These are phyloP conservation scores for Przewalskia tangutica DNA, from an alignment of 257 asterid genomes.

Conservation along the genomic window DNA sequence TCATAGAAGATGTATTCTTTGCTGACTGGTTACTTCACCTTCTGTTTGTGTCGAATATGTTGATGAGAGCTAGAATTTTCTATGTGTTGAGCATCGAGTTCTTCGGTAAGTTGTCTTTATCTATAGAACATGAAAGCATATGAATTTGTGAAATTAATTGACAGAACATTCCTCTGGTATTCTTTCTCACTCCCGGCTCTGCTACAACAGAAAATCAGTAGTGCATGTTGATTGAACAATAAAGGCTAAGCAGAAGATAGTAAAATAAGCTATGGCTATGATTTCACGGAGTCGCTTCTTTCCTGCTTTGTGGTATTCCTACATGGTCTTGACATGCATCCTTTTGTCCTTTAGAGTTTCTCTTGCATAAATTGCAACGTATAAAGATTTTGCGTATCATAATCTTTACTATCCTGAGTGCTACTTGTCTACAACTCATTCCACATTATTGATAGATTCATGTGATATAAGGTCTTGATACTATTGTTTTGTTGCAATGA, in stretches of 20 bases:
- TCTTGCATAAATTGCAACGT: not conserved
- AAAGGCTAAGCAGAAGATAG: not conserved
- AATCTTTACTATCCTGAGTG: not conserved
- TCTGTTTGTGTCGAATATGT: not conserved
- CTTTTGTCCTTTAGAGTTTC: not conserved
- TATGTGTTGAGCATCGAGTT: not conserved
- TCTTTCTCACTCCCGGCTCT: not conserved
- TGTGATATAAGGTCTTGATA: not conserved
- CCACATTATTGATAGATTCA: not conserved
- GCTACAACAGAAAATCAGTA: not conserved
- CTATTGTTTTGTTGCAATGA: constrained; percentile 8
- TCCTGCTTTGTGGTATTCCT: not conserved
- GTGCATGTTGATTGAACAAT: not conserved
- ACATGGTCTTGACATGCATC: not conserved
- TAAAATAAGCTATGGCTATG: not conserved
- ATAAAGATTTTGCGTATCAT: not conserved
- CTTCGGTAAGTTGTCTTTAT: not conserved
- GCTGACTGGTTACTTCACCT: not conserved
- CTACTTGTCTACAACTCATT: not conserved
- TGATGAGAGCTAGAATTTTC: not conserved
- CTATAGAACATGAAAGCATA: not conserved
- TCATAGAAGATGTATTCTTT: not conserved
- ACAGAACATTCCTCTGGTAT: not conserved
- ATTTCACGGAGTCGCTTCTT: not conserved
- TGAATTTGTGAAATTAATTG: not conserved